A percentile compares a stretch with the other conserved stretches of the same genome.
These are phyloP conservation scores for Phyllosticta ampelicida DNA, from an alignment of 2,329 filamentous ascomycete genomes.

Conservation along the genomic window DNA sequence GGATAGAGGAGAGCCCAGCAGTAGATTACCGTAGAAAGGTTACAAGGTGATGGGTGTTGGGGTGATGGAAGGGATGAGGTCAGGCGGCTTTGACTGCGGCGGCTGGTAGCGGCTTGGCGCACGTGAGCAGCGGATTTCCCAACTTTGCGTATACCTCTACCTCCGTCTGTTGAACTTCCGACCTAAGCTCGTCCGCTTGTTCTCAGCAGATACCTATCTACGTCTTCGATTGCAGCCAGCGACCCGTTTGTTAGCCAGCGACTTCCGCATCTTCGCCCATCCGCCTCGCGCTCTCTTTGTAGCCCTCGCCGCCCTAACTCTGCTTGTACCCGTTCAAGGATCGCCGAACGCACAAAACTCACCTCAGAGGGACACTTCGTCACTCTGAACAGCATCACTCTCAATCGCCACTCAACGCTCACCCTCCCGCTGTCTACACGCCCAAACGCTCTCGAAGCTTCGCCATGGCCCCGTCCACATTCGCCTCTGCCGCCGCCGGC, in stretches of 20 bases:
- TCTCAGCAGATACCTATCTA: background rate
- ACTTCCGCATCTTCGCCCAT: background rate
- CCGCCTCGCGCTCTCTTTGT: background rate
- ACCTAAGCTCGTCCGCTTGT: background rate
- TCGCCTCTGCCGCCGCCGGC: conserved; percentile 40
- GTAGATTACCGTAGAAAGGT: no score
- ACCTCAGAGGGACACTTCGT: conserved; percentile 7
- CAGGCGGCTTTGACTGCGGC: background rate
- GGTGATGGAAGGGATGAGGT: background rate
- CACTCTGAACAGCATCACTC: conserved; percentile 1
- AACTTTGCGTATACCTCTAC: background rate
- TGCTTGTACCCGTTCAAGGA: background rate
- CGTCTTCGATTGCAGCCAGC: background rate
- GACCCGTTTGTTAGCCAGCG: background rate
- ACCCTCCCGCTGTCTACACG: background rate
- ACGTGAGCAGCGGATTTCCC: background rate
- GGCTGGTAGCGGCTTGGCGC: background rate
- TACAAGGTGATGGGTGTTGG: no score
- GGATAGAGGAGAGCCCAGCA: no score
- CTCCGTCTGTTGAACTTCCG: background rate
- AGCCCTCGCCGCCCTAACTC: background rate
- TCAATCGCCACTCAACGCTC: conserved; percentile 3
- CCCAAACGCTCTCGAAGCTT: background rate
- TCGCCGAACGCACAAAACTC: conserved; percentile 8
- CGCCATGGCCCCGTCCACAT: conserved; percentile 37